These are phyloP conservation scores for Curvularia lunata DNA, from an alignment of 2,329 filamentous ascomycete genomes.

Conservation along the genomic window DNA sequence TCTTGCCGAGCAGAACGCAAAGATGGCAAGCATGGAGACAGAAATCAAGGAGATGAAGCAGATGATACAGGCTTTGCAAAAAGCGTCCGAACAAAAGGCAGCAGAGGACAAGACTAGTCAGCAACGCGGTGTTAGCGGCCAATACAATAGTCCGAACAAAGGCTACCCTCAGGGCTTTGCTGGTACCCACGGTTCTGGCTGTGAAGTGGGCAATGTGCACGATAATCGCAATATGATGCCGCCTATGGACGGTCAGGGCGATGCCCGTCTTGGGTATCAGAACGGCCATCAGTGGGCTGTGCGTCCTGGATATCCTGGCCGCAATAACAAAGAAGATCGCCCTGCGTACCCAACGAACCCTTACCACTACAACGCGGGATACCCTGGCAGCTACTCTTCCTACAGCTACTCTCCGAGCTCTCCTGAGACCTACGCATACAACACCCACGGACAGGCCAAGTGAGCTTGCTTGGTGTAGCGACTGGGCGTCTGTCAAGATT, in stretches of 20 bases:
- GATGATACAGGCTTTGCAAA: conserved; percentile 33
- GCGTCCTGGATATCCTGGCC: conserved; percentile 20
- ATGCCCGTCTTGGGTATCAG: conserved; percentile 24
- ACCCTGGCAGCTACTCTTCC: conserved; percentile 26
- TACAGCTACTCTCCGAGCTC: conserved; percentile 21
- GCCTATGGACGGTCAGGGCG: conserved; percentile 23
- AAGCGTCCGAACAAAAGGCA: conserved; percentile 28
- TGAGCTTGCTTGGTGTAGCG: conserved; percentile 1
- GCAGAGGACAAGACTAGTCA: conserved; percentile 13
- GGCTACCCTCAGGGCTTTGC: conserved; percentile 32
- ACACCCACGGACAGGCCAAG: conserved; percentile 24
- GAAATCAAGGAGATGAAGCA: conserved; percentile 38
- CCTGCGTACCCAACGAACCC: conserved; percentile 30
- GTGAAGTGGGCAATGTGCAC: conserved; percentile 18
- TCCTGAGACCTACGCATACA: conserved; percentile 27
- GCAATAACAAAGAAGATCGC: conserved; percentile 33
- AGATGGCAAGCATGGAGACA: conserved; percentile 30
- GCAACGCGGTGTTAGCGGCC: conserved; percentile 4
- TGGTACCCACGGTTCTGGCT: conserved; percentile 25
- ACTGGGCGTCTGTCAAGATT: neutral
- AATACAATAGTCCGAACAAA: conserved; percentile 11
- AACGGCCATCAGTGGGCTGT: conserved; percentile 24
- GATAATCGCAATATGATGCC: conserved; percentile 16
- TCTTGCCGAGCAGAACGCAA: conserved; percentile 34
- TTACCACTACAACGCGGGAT: conserved; percentile 30